phyloP scores from a whole-genome alignment of 2,329 filamentous ascomycete species.

The Sporothrix protearum region DNA sequence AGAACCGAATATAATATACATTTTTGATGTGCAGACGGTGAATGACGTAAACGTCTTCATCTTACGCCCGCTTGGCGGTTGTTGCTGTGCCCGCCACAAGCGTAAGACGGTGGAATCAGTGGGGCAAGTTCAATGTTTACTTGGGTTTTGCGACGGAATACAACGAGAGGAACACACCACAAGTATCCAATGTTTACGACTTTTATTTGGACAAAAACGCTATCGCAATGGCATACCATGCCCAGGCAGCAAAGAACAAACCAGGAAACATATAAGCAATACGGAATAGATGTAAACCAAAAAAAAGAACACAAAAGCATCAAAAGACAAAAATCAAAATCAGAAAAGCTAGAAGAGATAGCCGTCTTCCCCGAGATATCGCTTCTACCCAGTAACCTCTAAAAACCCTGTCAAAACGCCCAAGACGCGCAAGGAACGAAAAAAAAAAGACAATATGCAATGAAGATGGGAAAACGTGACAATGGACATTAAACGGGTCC shows the following conservation, averaged over 20 bases:
- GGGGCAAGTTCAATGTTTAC: background rate
- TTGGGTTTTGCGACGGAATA: background rate
- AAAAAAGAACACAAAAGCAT: background rate
- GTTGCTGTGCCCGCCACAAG: constrained; percentile 12
- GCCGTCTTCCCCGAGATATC: background rate
- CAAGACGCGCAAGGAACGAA: background rate
- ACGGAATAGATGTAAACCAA: background rate
- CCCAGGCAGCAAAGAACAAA: background rate
- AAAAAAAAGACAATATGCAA: background rate
- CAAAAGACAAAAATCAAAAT: too few relatives aligned
- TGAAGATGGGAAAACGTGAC: background rate
- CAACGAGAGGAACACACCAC: background rate
- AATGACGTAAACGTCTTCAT: background rate
- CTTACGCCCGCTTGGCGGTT: constrained; percentile 1
- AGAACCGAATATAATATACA: background rate
- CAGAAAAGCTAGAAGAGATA: constrained; percentile 1
- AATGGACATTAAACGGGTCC: background rate
- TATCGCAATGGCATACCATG: background rate
- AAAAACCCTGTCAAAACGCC: constrained; percentile 11
- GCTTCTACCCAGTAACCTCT: constrained; percentile 9
- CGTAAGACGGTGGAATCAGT: constrained; percentile 1
- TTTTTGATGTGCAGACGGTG: background rate
- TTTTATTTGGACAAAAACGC: background rate
- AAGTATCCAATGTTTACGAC: background rate
- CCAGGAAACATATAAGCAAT: background rate